Percentiles rank a stretch among this genome's conserved stretches.
Evolutionary conservation across 2,329 filamentous ascomycete genomes (phyloP).

Genomic region (Pseudocercospora pini-densiflorae): DNA sequence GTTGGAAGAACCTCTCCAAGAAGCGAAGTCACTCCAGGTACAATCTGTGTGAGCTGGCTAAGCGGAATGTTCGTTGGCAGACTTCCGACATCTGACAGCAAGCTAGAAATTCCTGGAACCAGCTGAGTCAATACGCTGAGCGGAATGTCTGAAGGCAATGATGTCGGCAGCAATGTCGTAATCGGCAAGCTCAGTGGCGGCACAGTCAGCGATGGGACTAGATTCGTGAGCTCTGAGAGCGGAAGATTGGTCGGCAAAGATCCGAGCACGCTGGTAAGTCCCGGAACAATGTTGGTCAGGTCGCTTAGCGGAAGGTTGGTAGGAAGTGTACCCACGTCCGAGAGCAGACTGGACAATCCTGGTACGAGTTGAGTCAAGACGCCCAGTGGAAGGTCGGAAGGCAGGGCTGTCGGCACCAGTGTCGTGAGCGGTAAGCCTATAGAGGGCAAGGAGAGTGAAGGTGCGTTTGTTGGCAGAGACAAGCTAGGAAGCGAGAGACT

Average conservation of each 20-base stretch:
- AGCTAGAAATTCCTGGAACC: not conserved
- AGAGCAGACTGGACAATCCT: slow-evolving; percentile 1
- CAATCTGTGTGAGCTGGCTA: too few species aligned
- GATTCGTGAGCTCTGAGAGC: not conserved
- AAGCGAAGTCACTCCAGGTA: too few species aligned
- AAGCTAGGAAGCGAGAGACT: slow-evolving; percentile 6
- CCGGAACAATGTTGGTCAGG: not conserved
- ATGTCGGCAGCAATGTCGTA: not conserved
- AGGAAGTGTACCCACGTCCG: not conserved
- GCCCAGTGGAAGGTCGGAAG: not conserved
- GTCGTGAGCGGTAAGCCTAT: not conserved
- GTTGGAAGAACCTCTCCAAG: too few species aligned
- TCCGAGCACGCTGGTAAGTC: not conserved
- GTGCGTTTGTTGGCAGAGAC: not conserved
- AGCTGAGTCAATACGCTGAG: not conserved
- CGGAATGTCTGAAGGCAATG: not conserved
- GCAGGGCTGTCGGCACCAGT: not conserved
- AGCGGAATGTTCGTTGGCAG: too few species aligned
- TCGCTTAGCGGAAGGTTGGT: slow-evolving; percentile 7
- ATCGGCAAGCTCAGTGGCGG: not conserved
- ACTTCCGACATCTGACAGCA: not conserved
- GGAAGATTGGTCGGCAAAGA: not conserved
- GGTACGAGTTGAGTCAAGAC: not conserved
- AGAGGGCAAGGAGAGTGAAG: not conserved
- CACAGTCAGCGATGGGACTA: not conserved